Percentiles rank a stretch among this genome's conserved stretches.
phyloP scores from a whole-genome alignment of 192 early-diverging fungal genomes.

The Coemansia sp. region DNA sequence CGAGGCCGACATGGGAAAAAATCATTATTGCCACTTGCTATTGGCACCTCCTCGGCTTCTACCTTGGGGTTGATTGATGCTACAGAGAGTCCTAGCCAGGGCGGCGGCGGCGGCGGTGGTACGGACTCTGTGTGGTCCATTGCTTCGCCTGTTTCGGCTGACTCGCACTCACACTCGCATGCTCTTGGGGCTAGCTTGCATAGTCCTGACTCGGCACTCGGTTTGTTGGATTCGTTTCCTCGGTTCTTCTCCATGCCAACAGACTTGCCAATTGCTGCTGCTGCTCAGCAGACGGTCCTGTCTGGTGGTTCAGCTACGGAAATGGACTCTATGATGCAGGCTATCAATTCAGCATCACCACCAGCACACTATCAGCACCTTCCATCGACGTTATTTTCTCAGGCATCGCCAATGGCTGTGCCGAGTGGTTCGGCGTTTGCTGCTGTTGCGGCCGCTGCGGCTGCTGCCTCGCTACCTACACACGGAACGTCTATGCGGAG shows the following conservation, averaged over 20 bases:
- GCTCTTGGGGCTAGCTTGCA: background rate
- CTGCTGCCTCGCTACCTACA: background rate
- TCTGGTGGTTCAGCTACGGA: background rate
- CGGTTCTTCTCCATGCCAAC: conserved; percentile 32
- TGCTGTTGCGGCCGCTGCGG: conserved; percentile 2
- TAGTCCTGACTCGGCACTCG: conserved; percentile 11
- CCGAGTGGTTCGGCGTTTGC: background rate
- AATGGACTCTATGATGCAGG: conserved; percentile 2
- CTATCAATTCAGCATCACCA: conserved; percentile 7
- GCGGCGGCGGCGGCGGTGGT: background rate
- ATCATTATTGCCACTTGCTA: background rate
- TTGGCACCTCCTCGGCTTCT: background rate
- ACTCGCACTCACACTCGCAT: background rate
- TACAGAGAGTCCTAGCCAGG: background rate
- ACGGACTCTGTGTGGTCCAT: conserved; percentile 22
- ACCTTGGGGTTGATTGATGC: background rate
- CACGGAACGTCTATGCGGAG: background rate
- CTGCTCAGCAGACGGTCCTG: conserved; percentile 3
- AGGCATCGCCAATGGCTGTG: background rate
- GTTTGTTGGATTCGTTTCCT: conserved; percentile 24
- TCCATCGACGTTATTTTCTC: background rate
- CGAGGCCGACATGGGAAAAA: conserved; percentile 49
- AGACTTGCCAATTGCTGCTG: conserved; percentile 6
- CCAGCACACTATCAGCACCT: conserved; percentile 8
- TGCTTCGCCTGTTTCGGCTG: conserved; percentile 5